Base-by-base conservation (phyloP, 129 eudicot genomes). In the Flaveria ramosissima region DNA sequence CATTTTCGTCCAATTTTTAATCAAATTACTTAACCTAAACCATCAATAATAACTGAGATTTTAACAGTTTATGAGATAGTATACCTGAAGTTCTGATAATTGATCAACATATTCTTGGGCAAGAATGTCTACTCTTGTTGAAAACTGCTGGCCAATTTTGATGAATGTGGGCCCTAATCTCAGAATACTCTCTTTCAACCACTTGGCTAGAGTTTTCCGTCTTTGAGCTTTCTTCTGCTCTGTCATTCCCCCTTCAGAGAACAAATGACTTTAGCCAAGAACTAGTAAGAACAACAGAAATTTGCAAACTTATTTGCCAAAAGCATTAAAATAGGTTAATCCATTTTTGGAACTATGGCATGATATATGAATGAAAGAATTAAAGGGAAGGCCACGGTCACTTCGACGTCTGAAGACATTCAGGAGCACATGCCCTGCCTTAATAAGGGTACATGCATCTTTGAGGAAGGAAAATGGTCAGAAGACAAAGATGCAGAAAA, bases 91-190 rank as follows among this genome's bases (percentile, higher is more conserved):
- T 84, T 94, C 99, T 52, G 99, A 91, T 73, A 94, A 83, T 73
- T 94, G 99, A 85, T 94, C 99, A 50, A 94, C 99, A 81, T 94
- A 94, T 83, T 94, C 99, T 83, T 94, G 99, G 55, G 99, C 90
- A 83, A 94, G 99, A 87, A 94, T 94, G 86, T 94, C 99, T 16
- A 94, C 99, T 80, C 99, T 89, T 42, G 97, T 94, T 16, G 99
- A 94, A 81, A 94, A 94, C 55, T 94, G 99, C 86, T 94, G 99
- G 20, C 99, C 99, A 14, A 94, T 91, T 84, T 94, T 94, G 73
- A 94, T 94, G 78, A 94, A 91, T 11, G 99, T 94, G 19, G 99
- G 99, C 61, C 99, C 99, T 70, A 94, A 73, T 85, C 97, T 86
- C 83, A 94, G 78, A 27, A 94, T 94, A 83, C 78, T 88, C 81